A percentile compares a stretch with the other conserved stretches of the same genome.
Evolutionary conservation across 768 basidiomycete genomes (phyloP).

Genomic region (Leucosporidium scottii): DNA sequence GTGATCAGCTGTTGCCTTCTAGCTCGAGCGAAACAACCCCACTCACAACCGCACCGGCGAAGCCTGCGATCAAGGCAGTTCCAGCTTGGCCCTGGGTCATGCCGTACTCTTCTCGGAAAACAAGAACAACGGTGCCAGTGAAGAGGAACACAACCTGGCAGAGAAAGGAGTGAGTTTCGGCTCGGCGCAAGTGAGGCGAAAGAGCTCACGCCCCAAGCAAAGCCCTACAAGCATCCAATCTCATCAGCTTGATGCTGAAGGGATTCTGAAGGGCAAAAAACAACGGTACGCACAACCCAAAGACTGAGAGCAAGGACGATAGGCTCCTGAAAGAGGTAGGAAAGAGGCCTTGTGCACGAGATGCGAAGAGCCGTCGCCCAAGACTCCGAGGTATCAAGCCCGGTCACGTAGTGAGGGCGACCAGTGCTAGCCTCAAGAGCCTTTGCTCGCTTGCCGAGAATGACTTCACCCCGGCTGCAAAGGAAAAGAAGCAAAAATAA

Average conservation of each 20-base stretch:
- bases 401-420: slow-evolving; percentile 21
- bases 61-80: slow-evolving; percentile 34
- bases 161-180: no score
- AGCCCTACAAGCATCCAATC: no score
- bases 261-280: no score
- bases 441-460: slow-evolving; percentile 26
- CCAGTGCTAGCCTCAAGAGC: slow-evolving; percentile 22
- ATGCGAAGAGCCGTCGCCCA: slow-evolving; percentile 14
- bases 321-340: slow-evolving; percentile 28
- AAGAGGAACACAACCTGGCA: neutral
- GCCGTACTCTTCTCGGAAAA: slow-evolving; percentile 28
- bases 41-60: slow-evolving; percentile 25
- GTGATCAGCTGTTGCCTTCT: no score
- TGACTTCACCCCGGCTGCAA: slow-evolving; percentile 25
- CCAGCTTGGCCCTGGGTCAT: slow-evolving; percentile 19
- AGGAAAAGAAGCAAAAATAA: no score
- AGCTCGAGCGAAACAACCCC: no score
- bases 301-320: slow-evolving; percentile 16
- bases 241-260: no score
- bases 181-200: no score
- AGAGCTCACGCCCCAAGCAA: neutral
- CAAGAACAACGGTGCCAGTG: no score
- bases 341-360: slow-evolving; percentile 18
- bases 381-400: slow-evolving; percentile 20
- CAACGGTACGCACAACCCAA: no score